Percentiles rank a stretch among this genome's conserved stretches.
These are phyloP conservation scores for Fusarium heterosporum DNA, from an alignment of 2,329 filamentous ascomycete species.

Conservation along the genomic window DNA sequence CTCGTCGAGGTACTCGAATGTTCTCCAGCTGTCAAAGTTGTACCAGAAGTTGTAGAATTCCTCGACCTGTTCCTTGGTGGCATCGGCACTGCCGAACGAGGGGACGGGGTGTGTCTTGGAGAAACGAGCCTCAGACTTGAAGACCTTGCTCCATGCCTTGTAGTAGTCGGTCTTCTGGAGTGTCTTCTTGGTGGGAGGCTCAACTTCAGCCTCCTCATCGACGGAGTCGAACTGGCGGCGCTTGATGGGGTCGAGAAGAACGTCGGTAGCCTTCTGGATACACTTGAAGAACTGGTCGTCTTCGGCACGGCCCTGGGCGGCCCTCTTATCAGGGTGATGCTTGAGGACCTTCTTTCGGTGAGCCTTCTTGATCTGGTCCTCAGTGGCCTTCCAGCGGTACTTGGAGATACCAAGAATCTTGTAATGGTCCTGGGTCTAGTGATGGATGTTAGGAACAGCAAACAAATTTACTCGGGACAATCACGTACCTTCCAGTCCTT, in stretches of 20 bases:
- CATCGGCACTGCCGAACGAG: conserved; percentile 83
- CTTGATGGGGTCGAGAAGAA: conserved; percentile 91
- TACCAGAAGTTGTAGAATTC: conserved; percentile 99
- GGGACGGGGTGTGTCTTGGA: conserved; percentile 92
- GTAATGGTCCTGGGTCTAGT: conserved; percentile 93
- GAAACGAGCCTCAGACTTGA: conserved; percentile 93
- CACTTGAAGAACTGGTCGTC: conserved; percentile 99
- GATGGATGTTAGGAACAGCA: neutral
- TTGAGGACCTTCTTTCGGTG: conserved; percentile 99
- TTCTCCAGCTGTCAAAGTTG: conserved; percentile 98
- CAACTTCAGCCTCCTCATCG: conserved; percentile 91
- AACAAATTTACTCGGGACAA: neutral
- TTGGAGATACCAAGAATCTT: conserved; percentile 93
- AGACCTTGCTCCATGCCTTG: conserved; percentile 92
- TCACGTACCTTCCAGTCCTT: conserved; percentile 96
- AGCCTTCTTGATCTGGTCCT: conserved; percentile 98
- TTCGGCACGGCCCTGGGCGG: conserved; percentile 85
- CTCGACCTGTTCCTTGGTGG: conserved; percentile 89
- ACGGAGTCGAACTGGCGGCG: conserved; percentile 97
- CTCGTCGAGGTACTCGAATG: conserved; percentile 98
- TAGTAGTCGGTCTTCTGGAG: conserved; percentile 88
- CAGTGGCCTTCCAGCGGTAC: conserved; percentile 91
- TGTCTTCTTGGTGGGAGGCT: conserved; percentile 93
- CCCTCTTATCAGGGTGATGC: conserved; percentile 99
- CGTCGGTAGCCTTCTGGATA: conserved; percentile 97